Base-by-base conservation (phyloP, 1,284 basidiomycete species). In the Cryptococcus jaspeensis region DNA sequence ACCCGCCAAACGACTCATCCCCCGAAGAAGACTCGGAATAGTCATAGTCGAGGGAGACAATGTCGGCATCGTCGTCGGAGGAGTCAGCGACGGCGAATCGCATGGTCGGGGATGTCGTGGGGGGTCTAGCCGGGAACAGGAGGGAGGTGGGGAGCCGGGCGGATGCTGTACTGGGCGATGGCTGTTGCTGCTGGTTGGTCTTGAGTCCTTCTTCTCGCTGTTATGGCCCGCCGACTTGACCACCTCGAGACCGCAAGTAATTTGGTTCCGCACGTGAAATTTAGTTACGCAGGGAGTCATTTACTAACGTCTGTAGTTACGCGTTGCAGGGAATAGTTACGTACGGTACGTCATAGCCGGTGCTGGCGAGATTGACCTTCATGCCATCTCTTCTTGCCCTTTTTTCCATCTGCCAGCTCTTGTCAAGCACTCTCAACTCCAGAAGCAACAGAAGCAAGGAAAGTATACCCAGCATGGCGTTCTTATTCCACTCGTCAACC, bases 81-180 rank as follows among this genome's bases (percentile, higher is more conserved):
- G 60, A 58, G 20, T 70, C 68, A 25, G 63, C 61, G 9, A 66
- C 45, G 7, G 49, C 70, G 53, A 72, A 72, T 7, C 61, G 62
- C 69, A 71, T 71, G 43, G 42, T 53, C 42, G 5, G 32, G 18
- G 38, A 41, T 5, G 46, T 7, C 16, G n/a, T 9, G 15, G 41
- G 18, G n/a, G n/a, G n/a, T n/a, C n/a, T n/a, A 52, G 15, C 11
- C 18, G 23, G 18, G 41, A 43, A 16, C 20, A 43, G 18, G 18
- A 43, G 18, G 41, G 18, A 43, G 18, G 18, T 46, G 12, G 20
- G 12, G 40, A 42, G 40, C 5, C 40, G 7, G 28, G 28, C 5
- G 28, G 28, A 4, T 12, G 40, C 16, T 42, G 40, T 42, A 42
- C n/a, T n/a, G n/a, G n/a, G n/a, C n/a, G n/a, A n/a, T n/a, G n/a